Evolutionary conservation across 2,329 filamentous ascomycete species (phyloP), one percentile per base, ranked within the genome.

Genomic region (Endoconidiophora laricicola): DNA sequence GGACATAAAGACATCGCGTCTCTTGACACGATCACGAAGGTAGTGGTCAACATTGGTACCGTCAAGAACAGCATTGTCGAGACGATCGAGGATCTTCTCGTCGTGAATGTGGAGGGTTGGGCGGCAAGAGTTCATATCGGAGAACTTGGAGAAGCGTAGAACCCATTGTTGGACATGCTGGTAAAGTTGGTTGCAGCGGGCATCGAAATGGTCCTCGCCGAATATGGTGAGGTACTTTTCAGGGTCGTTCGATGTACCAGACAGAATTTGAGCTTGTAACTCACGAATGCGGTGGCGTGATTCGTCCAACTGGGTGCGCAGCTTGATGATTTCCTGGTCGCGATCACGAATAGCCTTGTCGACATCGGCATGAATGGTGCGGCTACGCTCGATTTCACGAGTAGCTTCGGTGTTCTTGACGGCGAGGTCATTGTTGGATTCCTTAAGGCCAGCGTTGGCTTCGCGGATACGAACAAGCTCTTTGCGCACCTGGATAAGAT

Each of bases 121-220:
- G 52, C 86, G 84, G 63, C 87, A 95, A 52, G 85, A 76, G 58
- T 85, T 82, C 69, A 87, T 86, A 65, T 96, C 90, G 45, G 88
- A 96, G 66, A 93, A 91, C 63, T 96, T 96, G 58, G 88, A 95
- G 70, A 98, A 98, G 60, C 91, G 85, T 57, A 95, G 69, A 46
- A 98, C 87, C 91, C 91, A 98, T 67, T 94, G 87, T 63, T 95
- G 88, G 40, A 95, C 86, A 62, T 95, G 88, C 58, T 90, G 84
- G 66, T 87, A 98, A 42, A 98, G 78, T 64, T 93, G 83, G 63
- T 95, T 87, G 63, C 91, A 98, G 40, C 88, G 84, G 59, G 79
- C 79, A 60, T 95, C 87, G 61, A 98, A 96, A 70, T 95, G 88
- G 66, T 95, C 88, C 63, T 95, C 88, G 60, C 95, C 87, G 56